Conservation (phyloP, 73 alveolate genomes). For the Tetrahymena elliotti region DNA sequence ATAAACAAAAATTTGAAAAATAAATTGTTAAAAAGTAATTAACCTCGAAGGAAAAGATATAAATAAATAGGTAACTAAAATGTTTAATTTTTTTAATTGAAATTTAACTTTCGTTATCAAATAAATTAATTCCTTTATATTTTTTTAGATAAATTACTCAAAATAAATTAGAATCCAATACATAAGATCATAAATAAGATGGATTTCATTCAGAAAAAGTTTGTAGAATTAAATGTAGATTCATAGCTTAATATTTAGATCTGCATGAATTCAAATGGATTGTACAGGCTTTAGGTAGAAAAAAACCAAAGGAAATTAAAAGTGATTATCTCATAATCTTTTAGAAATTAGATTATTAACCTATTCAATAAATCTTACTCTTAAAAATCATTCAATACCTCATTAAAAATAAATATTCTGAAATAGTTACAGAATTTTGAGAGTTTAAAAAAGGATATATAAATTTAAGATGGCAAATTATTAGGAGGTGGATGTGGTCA, state of each 20-base stretch:
- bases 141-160: too few relatives aligned
- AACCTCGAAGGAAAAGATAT: background rate
- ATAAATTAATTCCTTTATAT: too few relatives aligned
- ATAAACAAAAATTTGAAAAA: background rate
- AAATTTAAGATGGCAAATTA: background rate
- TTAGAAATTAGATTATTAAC: background rate
- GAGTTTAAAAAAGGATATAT: background rate
- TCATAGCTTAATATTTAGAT: too few relatives aligned
- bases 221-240: background rate
- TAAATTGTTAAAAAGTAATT: too few relatives aligned
- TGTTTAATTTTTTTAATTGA: too few relatives aligned
- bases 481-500: background rate
- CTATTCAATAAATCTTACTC: background rate
- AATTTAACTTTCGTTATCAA: too few relatives aligned
- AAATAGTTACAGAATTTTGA: background rate
- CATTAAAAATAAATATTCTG: too few relatives aligned
- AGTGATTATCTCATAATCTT: background rate
- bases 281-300: background rate
- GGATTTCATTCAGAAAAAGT: too few relatives aligned
- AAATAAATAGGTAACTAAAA: background rate
- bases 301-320: background rate
- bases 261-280: background rate
- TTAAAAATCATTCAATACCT: background rate
- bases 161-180: too few relatives aligned
- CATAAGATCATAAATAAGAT: too few relatives aligned